Conservation (phyloP, 1,284 basidiomycete species). For the Pseudozyma hubeiensis region DNA sequence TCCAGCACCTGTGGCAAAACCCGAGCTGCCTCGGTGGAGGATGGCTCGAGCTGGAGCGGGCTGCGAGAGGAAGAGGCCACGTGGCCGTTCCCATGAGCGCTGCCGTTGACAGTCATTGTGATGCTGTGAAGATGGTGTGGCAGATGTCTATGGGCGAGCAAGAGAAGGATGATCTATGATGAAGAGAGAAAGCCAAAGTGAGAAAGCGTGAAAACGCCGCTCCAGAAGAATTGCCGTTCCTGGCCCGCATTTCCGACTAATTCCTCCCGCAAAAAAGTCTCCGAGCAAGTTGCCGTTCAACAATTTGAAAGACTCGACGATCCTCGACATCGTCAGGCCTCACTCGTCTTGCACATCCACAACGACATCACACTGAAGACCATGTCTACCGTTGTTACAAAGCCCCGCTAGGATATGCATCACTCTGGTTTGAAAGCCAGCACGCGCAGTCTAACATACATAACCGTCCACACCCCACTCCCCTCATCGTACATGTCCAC, state of each 20-base stretch:
- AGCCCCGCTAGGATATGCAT: neutral
- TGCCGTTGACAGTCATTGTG: slow-evolving; percentile 13
- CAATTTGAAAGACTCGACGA: neutral
- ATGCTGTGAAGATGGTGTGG: neutral
- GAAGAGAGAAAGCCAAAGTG: neutral
- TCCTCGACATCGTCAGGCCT: too few species aligned
- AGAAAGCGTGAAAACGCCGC: neutral
- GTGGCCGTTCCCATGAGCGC: neutral
- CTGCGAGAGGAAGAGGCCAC: slow-evolving; percentile 20
- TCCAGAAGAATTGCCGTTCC: slow-evolving; percentile 3
- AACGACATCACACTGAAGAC: too few species aligned
- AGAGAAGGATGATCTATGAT: neutral
- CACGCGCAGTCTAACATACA: slow-evolving; percentile 44
- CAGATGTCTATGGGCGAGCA: neutral
- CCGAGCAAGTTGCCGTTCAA: slow-evolving; percentile 16
- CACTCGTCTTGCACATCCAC: too few species aligned
- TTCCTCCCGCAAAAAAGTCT: slow-evolving; percentile 12
- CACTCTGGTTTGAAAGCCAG: slow-evolving; percentile 18
- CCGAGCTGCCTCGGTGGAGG: slow-evolving; percentile 46
- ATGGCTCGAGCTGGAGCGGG: slow-evolving; percentile 38
- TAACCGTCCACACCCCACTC: slow-evolving; percentile 27
- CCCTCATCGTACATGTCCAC: slow-evolving; percentile 26
- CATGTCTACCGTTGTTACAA: too few species aligned
- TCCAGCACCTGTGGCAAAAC: slow-evolving; percentile 36
- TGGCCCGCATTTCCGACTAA: slow-evolving; percentile 9